These are phyloP conservation scores for Colletotrichum truncatum DNA, from an alignment of 2,329 filamentous ascomycete genomes.

Conservation along the genomic window DNA sequence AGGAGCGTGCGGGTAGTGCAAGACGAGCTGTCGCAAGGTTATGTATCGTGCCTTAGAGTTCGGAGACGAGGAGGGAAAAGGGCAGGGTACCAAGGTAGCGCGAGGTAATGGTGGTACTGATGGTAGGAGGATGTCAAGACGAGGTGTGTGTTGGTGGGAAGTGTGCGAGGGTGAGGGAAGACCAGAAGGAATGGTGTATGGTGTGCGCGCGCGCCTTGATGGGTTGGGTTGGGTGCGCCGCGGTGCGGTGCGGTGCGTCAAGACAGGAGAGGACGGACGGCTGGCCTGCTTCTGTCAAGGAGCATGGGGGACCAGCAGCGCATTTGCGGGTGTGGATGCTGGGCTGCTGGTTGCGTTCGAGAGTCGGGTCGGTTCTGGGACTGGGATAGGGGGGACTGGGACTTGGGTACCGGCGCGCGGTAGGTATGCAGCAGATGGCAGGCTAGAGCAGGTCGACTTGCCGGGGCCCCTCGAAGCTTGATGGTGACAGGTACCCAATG, in stretches of 20 bases:
- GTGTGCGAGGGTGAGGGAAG: conserved; percentile 24
- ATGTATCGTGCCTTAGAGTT: conserved; percentile 31
- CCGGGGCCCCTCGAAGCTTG: conserved; percentile 33
- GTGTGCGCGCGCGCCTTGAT: conserved; percentile 24
- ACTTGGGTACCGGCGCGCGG: conserved; percentile 21
- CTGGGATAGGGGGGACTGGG: neutral
- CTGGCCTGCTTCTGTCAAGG: conserved; percentile 9
- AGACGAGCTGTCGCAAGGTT: conserved; percentile 32
- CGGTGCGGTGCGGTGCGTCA: conserved; percentile 27
- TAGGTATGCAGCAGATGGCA: conserved; percentile 28
- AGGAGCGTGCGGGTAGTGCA: conserved; percentile 6
- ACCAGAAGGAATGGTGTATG: conserved; percentile 23
- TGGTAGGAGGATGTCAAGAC: conserved; percentile 15
- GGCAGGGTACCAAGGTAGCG: conserved; percentile 15
- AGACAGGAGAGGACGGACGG: conserved; percentile 23
- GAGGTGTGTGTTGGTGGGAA: conserved; percentile 31
- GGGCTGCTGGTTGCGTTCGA: conserved; percentile 24
- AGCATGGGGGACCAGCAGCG: conserved; percentile 19
- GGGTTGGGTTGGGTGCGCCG: conserved; percentile 23
- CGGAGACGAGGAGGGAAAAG: conserved; percentile 14
- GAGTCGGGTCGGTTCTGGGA: conserved; percentile 25
- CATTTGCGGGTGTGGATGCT: conserved; percentile 18
- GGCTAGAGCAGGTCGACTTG: conserved; percentile 28
- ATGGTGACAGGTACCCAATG: conserved; percentile 32
- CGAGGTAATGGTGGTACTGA: conserved; percentile 16